phyloP scores from a whole-genome alignment of 768 basidiomycete genomes.

The Lactifluus subvellereus region DNA sequence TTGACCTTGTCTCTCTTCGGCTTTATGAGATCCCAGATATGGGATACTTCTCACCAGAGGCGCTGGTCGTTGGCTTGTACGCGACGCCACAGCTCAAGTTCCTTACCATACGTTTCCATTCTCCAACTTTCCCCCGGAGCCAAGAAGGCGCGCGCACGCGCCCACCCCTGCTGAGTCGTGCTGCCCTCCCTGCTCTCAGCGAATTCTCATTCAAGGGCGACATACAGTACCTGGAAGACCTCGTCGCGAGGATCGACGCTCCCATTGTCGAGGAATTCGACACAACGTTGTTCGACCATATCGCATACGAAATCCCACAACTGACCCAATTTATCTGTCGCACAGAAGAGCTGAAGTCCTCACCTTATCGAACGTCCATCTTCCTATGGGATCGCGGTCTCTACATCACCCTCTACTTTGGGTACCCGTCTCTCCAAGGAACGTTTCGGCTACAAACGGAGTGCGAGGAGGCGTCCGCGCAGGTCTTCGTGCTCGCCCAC shows the following conservation, averaged over 20 bases:
- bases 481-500: not conserved
- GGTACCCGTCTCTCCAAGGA: not conserved
- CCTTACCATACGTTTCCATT: not conserved
- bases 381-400: slow-evolving; percentile 7
- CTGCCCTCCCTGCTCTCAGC: not conserved
- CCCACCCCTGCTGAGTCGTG: not conserved
- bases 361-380: slow-evolving; percentile 2
- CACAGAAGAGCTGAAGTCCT: not conserved
- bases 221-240: slow-evolving; percentile 9
- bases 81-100: slow-evolving; percentile 2
- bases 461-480: not conserved
- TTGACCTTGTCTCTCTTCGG: slow-evolving; percentile 9
- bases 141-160: not conserved
- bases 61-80: slow-evolving; percentile 5
- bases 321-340: slow-evolving; percentile 7
- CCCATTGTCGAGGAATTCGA: slow-evolving; percentile 4
- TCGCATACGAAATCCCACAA: not conserved
- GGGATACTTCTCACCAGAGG: slow-evolving; percentile 11
- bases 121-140: not conserved
- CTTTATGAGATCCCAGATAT: slow-evolving; percentile 6
- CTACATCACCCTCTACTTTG: slow-evolving; percentile 5
- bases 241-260: slow-evolving; percentile 8
- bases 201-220: slow-evolving; percentile 14
- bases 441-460: not conserved
- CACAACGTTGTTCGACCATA: slow-evolving; percentile 2